phyloP scores from a whole-genome alignment of 1,284 basidiomycete genomes.

The Cutaneotrichosporon mucoides region DNA sequence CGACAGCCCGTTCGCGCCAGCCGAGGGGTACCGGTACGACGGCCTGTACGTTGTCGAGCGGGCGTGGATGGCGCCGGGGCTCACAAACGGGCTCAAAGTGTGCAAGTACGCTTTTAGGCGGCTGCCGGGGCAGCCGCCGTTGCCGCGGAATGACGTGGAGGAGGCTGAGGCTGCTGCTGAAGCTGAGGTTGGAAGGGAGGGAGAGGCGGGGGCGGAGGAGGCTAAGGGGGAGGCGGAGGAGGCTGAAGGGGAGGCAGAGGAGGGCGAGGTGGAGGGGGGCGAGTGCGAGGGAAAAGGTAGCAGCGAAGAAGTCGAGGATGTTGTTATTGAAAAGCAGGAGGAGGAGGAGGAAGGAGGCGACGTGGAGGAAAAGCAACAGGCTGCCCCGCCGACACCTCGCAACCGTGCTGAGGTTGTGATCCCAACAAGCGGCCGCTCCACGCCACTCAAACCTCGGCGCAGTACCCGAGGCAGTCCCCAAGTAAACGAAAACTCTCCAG shows the following conservation, averaged over 20 bases:
- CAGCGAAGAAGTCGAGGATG: too few relatives aligned
- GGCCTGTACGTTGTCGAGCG: conserved; percentile 48
- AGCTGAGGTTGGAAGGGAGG: background rate
- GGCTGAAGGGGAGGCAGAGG: background rate
- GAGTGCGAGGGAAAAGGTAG: background rate
- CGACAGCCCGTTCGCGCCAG: conserved; percentile 32
- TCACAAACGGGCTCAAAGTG: conserved; percentile 36
- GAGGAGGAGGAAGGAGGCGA: background rate
- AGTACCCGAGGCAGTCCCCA: too few relatives aligned
- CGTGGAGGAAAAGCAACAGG: background rate
- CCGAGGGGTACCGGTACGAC: conserved; percentile 48
- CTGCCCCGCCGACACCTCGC: background rate
- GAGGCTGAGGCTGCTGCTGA: background rate
- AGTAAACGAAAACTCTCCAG: too few relatives aligned
- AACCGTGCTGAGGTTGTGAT: background rate
- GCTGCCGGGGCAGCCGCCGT: conserved; percentile 27
- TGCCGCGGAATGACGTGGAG: conserved; percentile 19
- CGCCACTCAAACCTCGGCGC: too few relatives aligned
- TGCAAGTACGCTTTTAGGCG: conserved; percentile 41
- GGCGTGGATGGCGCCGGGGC: conserved; percentile 40
- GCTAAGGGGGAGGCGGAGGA: background rate
- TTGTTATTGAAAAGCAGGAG: too few relatives aligned
- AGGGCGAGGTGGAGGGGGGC: background rate
- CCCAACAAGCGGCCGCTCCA: background rate
- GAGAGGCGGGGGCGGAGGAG: background rate